These are phyloP conservation scores for Thymus mandschuricus DNA, from an alignment of 257 asterid species.

Conservation along the genomic window DNA sequence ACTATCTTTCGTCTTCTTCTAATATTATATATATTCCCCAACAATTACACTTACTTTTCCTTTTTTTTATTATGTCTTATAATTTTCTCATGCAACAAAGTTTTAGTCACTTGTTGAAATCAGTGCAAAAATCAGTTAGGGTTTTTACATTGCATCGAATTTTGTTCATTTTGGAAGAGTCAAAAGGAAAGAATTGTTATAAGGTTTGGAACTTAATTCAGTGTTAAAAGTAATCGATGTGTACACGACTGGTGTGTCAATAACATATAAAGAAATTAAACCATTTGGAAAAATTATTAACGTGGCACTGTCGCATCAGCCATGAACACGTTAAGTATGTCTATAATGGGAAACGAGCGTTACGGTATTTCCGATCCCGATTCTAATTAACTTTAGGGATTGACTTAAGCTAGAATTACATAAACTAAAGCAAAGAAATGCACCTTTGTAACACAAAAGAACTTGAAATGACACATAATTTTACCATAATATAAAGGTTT, in stretches of 20 bases:
- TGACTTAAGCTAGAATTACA: constrained; percentile 9
- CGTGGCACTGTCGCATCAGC: too few relatives aligned
- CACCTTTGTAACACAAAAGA: constrained; percentile 17
- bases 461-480: constrained; percentile 14
- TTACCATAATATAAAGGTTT: constrained; percentile 30
- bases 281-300: too few relatives aligned
- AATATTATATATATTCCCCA: neutral
- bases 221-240: too few relatives aligned
- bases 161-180: neutral
- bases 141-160: neutral
- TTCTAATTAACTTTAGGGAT: constrained; percentile 5
- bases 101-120: neutral
- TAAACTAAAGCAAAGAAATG: neutral
- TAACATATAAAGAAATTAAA: too few relatives aligned
- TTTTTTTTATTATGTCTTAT: neutral
- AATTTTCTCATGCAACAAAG: neutral
- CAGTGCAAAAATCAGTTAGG: neutral
- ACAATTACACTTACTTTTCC: neutral
- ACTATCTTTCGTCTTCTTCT: constrained; percentile 10
- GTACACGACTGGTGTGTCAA: too few relatives aligned
- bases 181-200: too few relatives aligned
- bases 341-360: too few relatives aligned
- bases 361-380: too few relatives aligned
- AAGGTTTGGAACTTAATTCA: too few relatives aligned
- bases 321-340: too few relatives aligned